A percentile compares a stretch with the other conserved stretches of the same genome.
Evolutionary conservation across 257 asterid species (phyloP).

Genomic region (Eucommia ulmoides): DNA sequence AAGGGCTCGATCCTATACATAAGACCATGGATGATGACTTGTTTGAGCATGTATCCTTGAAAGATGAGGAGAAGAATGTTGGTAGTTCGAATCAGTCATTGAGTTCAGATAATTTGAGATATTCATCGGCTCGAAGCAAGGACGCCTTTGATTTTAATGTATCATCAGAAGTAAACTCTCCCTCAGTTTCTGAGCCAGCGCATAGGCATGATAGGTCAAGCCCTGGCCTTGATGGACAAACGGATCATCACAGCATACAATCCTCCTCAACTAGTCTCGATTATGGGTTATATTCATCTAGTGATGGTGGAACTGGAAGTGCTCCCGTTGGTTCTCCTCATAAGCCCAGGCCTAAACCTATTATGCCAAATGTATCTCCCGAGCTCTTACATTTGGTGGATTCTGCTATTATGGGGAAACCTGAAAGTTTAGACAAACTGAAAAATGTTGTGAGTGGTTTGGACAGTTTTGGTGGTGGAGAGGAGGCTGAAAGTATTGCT

Average conservation of each 20-base stretch:
- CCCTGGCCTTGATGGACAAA: constrained; percentile 38
- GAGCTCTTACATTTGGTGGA: constrained; percentile 98
- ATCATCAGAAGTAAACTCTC: constrained; percentile 37
- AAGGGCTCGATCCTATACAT: constrained; percentile 34
- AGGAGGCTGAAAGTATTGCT: constrained; percentile 62
- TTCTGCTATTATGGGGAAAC: constrained; percentile 98
- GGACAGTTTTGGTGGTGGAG: constrained; percentile 67
- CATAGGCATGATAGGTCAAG: constrained; percentile 37
- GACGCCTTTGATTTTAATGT: constrained; percentile 41
- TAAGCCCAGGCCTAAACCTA: constrained; percentile 50
- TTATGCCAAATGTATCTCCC: constrained; percentile 63
- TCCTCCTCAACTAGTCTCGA: constrained; percentile 55
- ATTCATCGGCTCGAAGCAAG: constrained; percentile 43
- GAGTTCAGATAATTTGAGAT: constrained; percentile 34
- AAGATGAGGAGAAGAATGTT: constrained; percentile 46
- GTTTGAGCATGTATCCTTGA: constrained; percentile 64
- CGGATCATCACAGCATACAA: constrained; percentile 24
- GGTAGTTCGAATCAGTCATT: constrained; percentile 20
- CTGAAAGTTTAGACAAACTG: constrained; percentile 78
- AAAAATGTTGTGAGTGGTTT: constrained; percentile 79
- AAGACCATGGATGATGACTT: constrained; percentile 34
- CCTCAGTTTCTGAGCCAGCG: constrained; percentile 26
- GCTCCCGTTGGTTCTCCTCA: constrained; percentile 63
- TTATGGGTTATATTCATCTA: constrained; percentile 38
- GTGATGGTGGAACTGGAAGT: constrained; percentile 40